A percentile compares a stretch with the other conserved stretches of the same genome.
These are phyloP conservation scores for Aegilops tauschii DNA, from an alignment of 176 grass and related monocot genomes.

Conservation along the genomic window DNA sequence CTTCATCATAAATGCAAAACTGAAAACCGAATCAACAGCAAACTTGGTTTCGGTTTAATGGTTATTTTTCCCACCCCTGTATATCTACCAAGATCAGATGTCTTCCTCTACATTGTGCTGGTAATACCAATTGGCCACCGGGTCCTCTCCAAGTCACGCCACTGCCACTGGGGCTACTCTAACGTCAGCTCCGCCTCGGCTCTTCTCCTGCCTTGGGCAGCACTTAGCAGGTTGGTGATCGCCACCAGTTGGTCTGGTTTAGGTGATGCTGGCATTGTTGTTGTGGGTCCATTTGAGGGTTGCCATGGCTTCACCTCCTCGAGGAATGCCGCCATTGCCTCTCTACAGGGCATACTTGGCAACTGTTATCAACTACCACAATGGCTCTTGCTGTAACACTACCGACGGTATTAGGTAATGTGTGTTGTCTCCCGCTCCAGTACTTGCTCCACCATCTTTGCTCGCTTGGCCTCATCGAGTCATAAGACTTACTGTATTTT, in stretches of 20 bases:
- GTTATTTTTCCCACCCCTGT: not conserved
- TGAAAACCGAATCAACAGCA: not conserved
- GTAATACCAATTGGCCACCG: not conserved
- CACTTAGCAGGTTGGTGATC: not conserved
- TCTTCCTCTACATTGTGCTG: not conserved
- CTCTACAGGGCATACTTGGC: not conserved
- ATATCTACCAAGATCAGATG: not conserved
- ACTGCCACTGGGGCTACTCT: not conserved
- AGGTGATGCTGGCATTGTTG: not conserved
- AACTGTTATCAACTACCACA: not conserved
- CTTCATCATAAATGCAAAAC: not conserved
- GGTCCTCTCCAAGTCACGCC: not conserved
- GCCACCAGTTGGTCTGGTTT: not conserved
- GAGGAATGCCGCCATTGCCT: not conserved
- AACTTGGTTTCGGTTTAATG: not conserved
- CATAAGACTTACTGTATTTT: not conserved
- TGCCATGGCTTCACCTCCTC: no score
- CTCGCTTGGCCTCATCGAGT: not conserved
- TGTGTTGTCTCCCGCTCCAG: not conserved
- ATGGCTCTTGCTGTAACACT: not conserved
- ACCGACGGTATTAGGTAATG: not conserved
- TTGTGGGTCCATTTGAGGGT: not conserved
- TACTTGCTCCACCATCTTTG: not conserved
- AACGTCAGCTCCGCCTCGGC: not conserved
- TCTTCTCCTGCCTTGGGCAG: not conserved